Evolutionary conservation across 2,329 filamentous ascomycete species (phyloP), one percentile per base, ranked within the genome.

Genomic region (Pestalotiopsis sp.): DNA sequence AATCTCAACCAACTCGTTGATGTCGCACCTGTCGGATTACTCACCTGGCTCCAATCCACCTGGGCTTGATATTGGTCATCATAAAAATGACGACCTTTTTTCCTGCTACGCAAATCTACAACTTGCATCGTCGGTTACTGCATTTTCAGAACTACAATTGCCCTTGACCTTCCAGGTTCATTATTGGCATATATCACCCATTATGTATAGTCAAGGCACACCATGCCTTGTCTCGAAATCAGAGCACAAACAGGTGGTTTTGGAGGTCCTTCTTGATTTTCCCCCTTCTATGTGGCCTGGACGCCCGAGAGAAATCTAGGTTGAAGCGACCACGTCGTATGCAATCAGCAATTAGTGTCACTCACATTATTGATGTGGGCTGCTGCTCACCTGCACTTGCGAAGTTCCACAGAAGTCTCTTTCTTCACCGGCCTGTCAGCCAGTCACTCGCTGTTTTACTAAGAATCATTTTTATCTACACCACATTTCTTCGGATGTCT

Each of bases 1-100:
- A 91, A 89, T 70, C 80, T 94, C 67, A 92, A 92, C 76, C 81
- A 78, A 4, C 72, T 78, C 4, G 80, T 85, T 13, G 76, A 82
- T 49, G 69, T 90, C 13, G 81, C 81, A 61, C 86, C 89, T 0
- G 79, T 84, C 68, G 79, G 75, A 2, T 89, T 91, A 73, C 80
- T 81, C 68, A 79, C 84, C 58, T 92, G 89, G 89, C 75, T 91
- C 49, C 77, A 80, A 67, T 75, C 76, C n/a, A 78, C 80, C 4
- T 89, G 86, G 86, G 78, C 76, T 12, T 71, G 76, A 49, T 17
- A 5, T 49, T 49, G 41, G 2, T 49, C n/a, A 49, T 17, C 41
- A 49, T 5, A 5, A 7, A n/a, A 41, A 49, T 49, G 14, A 17
- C 41, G 23, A 23, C 23, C 23, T 23, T 23, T 3, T 23, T 23